Evolutionary conservation across 768 basidiomycete species (phyloP).

Genomic region (Suillus bovinus): DNA sequence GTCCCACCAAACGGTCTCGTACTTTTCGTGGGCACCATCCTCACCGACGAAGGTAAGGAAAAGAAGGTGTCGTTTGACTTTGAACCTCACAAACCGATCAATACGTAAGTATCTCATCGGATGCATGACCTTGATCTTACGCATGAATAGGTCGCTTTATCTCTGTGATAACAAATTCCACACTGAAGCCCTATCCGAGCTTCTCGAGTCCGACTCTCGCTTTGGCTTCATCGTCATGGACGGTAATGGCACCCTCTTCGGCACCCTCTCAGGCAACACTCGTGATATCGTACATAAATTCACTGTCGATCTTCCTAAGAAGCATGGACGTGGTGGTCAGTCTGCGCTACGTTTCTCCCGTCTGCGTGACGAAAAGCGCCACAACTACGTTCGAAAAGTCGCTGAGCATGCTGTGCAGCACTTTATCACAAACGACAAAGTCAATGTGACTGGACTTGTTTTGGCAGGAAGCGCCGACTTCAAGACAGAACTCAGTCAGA

Average conservation of each 20-base stretch:
- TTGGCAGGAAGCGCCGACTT: constrained; percentile 98
- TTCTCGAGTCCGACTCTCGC: constrained; percentile 94
- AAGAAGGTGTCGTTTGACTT: constrained; percentile 99
- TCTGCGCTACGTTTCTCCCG: constrained; percentile 99
- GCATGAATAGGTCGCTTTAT: constrained; percentile 79
- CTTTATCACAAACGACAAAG: constrained; percentile 97
- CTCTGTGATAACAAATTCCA: constrained; percentile 99
- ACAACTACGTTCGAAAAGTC: constrained; percentile 99
- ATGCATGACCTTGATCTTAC: constrained; percentile 8
- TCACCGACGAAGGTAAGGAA: constrained; percentile 99
- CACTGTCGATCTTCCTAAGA: constrained; percentile 98
- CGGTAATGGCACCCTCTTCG: constrained; percentile 96
- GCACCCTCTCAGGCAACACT: constrained; percentile 94
- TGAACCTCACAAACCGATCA: constrained; percentile 98
- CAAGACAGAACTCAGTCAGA: constrained; percentile 96
- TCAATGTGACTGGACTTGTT: constrained; percentile 95
- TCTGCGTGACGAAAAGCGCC: constrained; percentile 97
- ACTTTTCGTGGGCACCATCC: constrained; percentile 95
- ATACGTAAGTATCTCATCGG: constrained; percentile 65
- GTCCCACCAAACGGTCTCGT: constrained; percentile 97
- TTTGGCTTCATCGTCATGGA: constrained; percentile 99
- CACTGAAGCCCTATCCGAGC: constrained; percentile 94
- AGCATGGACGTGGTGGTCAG: constrained; percentile 99
- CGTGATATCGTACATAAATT: constrained; percentile 98
- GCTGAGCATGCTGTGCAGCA: constrained; percentile 97